Evolutionary conservation across 2,329 filamentous ascomycete genomes (phyloP).

Genomic region (Colletotrichum sojae): DNA sequence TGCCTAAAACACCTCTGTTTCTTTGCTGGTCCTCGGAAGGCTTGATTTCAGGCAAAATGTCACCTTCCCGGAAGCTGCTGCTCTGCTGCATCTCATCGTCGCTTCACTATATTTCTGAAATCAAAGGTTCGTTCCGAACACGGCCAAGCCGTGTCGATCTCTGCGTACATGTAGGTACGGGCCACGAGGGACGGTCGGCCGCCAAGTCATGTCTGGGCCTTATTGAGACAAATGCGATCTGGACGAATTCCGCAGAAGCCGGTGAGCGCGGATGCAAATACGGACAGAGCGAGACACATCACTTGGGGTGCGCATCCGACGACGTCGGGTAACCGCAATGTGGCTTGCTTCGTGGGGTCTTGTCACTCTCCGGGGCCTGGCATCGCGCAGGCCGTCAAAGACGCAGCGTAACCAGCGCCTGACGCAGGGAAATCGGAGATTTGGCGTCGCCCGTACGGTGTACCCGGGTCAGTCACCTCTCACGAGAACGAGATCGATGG

Average conservation of each 20-base stretch:
- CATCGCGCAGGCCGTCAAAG: slow-evolving; percentile 1
- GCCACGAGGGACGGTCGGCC: slow-evolving; percentile 12
- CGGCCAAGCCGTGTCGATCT: slow-evolving; percentile 28
- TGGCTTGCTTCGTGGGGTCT: not conserved
- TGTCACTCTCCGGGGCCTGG: slow-evolving; percentile 5
- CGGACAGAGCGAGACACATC: not conserved
- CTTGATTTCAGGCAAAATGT: slow-evolving; percentile 25
- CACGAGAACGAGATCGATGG: slow-evolving; percentile 1
- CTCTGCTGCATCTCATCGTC: slow-evolving; percentile 19
- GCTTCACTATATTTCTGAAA: slow-evolving; percentile 2
- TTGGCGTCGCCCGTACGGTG: not conserved
- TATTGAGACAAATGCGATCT: slow-evolving; percentile 5
- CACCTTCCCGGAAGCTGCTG: slow-evolving; percentile 10
- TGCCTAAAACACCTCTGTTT: slow-evolving; percentile 20
- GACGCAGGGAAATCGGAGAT: slow-evolving; percentile 14
- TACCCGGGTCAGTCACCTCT: not conserved
- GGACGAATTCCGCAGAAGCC: not conserved
- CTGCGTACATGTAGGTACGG: slow-evolving; percentile 7
- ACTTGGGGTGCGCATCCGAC: not conserved
- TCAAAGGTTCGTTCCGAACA: slow-evolving; percentile 27
- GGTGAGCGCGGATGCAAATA: not conserved
- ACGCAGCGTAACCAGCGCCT: not conserved
- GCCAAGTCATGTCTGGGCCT: slow-evolving; percentile 22
- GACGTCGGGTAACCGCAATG: not conserved
- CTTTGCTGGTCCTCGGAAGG: slow-evolving; percentile 1